These are phyloP conservation scores for Coemansia erecta DNA, from an alignment of 192 early-diverging fungal species.

Conservation along the genomic window DNA sequence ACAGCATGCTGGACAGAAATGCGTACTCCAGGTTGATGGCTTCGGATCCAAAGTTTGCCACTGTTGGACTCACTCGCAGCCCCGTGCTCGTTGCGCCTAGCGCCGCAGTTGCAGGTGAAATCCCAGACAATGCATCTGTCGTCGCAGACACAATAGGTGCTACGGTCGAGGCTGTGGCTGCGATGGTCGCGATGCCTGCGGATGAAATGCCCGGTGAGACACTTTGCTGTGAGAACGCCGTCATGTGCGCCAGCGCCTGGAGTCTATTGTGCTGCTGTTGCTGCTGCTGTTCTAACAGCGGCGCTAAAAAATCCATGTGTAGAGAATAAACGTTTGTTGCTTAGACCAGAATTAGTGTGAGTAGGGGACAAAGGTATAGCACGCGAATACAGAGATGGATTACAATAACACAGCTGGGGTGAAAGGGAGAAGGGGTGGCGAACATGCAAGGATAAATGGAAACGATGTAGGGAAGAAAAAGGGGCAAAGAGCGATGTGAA, in stretches of 20 bases:
- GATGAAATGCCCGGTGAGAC: conserved; percentile 10
- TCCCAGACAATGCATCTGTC: conserved; percentile 3
- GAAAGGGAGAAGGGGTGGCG: background rate
- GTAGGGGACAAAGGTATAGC: conserved; percentile 3
- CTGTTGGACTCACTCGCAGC: conserved; percentile 25
- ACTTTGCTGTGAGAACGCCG: conserved; percentile 13
- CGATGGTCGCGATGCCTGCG: background rate
- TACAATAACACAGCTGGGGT: too few species aligned
- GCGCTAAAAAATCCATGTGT: conserved; percentile 36
- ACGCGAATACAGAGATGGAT: too few species aligned
- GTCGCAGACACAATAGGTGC: conserved; percentile 3
- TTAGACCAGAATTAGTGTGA: background rate
- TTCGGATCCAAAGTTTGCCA: conserved; percentile 76
- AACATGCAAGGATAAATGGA: conserved; percentile 4
- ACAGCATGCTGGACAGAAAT: conserved; percentile 87
- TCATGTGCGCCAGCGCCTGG: conserved; percentile 25
- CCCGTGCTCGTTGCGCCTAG: background rate
- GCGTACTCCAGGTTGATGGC: conserved; percentile 86
- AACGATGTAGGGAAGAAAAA: background rate
- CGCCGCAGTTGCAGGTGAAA: conserved; percentile 7
- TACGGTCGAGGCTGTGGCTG: conserved; percentile 7
- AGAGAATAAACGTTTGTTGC: background rate
- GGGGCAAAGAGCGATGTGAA: conserved; percentile 3
- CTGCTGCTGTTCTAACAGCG: conserved; percentile 24
- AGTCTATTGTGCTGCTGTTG: conserved; percentile 16